Conservation (phyloP, 768 basidiomycete genomes). For the Vishniacozyma victoriae region DNA sequence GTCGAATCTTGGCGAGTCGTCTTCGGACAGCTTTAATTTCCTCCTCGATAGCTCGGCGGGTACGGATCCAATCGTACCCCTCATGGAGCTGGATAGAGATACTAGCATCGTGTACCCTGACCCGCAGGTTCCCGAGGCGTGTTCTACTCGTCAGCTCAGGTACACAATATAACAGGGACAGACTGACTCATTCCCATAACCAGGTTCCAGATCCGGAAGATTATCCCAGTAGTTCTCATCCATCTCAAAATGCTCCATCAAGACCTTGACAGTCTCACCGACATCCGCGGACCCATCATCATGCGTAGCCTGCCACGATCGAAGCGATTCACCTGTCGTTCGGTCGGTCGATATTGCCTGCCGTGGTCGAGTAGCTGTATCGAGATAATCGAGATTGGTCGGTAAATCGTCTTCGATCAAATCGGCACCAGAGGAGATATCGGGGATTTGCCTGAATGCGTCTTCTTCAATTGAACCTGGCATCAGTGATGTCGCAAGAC, state of each 20-base stretch:
- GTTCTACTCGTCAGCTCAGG: neutral
- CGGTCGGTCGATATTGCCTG: conserved; percentile 59
- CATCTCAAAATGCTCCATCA: conserved; percentile 58
- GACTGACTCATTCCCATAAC: conserved; percentile 23
- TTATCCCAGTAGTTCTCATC: conserved; percentile 59
- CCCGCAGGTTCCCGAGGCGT: conserved; percentile 29
- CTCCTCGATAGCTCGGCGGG: conserved; percentile 78
- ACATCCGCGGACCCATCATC: conserved; percentile 61
- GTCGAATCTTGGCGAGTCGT: conserved; percentile 78
- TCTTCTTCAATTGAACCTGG: conserved; percentile 63
- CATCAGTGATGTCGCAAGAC: neutral
- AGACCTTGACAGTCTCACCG: conserved; percentile 77
- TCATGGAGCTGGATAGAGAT: conserved; percentile 73
- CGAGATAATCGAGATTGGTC: conserved; percentile 78
- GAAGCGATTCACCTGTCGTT: conserved; percentile 34
- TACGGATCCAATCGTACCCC: conserved; percentile 88
- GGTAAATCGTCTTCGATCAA: conserved; percentile 90
- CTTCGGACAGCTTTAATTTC: conserved; percentile 82
- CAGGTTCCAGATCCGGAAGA: conserved; percentile 12
- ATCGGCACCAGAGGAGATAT: conserved; percentile 73
- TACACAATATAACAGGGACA: neutral
- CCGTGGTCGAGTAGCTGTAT: conserved; percentile 56
- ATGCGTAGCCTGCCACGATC: conserved; percentile 23
- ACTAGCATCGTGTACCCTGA: conserved; percentile 56
- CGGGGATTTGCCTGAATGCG: conserved; percentile 69